Base-by-base conservation (phyloP, 805 yeast species). In the Monosporozyma aquatica region DNA sequence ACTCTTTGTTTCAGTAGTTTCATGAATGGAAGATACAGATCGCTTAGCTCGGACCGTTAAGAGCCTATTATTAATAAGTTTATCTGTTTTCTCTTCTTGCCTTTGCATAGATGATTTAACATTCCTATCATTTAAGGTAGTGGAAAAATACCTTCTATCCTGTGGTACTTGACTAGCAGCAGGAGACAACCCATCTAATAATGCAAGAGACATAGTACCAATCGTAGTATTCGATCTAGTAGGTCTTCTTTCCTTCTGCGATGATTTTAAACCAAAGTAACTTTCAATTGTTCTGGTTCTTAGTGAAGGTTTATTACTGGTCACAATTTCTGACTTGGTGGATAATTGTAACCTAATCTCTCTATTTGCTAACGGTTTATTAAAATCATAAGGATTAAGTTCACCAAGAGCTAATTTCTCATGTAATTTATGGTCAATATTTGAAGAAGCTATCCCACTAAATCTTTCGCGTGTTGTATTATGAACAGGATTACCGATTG, bases 381-480 rank as follows among this genome's bases (percentile, higher is more conserved):
- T 45, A 32, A 38, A 52, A 43, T 56, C 48, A 34, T 73, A 68
- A 1, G 97, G 96, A 57, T 81, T 76, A 8, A 83, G 50, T 6
- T 69, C 71, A 1, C 94, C 97, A 14, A 47, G 49, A 8, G 95
- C 84, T 17, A 87, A 69, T 33, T 63, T 61, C 1, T 48, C 47
- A 51, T 84, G 89, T 8, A 75, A 49, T 1, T 68, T 70, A 25
- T 68, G 64, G 33, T 71, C 69, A 52, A 69, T 54, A 37, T 51
- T 52, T 1, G 61, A 52, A n/a, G 47, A 40, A 45, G 66, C 60
- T 6, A 65, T 52, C 11, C 60, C 52, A 14, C 48, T 38, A 34
- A 43, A 39, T 45, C 54, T 54, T 15, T 30, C 39, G 5, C 47
- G 43, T 2, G 52, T 46, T 6, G 41, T 33, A 14, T 43, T 49